Conservation (phyloP, 2,329 filamentous ascomycete species). For the Pseudocercospora musae region DNA sequence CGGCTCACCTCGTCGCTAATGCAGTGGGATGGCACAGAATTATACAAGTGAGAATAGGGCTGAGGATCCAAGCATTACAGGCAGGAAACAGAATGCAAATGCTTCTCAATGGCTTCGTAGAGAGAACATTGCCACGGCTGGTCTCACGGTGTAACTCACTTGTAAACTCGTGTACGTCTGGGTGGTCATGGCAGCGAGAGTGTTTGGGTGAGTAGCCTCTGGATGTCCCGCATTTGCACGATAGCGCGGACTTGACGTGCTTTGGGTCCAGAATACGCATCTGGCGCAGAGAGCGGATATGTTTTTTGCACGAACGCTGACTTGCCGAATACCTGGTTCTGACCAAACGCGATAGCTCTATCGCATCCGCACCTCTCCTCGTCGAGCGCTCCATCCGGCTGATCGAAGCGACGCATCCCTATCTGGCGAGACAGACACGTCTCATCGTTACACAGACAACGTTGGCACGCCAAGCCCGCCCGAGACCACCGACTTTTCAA, state of each 20-base stretch:
- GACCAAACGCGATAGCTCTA: not conserved
- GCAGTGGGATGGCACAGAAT: not conserved
- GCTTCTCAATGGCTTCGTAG: not conserved
- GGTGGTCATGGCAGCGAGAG: not conserved
- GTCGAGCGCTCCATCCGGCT: not conserved
- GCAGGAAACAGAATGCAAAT: not conserved
- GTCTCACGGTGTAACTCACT: not conserved
- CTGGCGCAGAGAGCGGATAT: not conserved
- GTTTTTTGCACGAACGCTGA: not conserved
- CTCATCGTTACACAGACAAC: not conserved
- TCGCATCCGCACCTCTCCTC: not conserved
- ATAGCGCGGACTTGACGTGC: not conserved
- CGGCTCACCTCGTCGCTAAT: not conserved
- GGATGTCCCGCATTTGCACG: not conserved
- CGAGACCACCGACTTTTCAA: not conserved
- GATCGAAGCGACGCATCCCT: not conserved
- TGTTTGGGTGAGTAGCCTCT: not conserved
- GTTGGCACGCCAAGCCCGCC: not conserved
- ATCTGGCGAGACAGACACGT: slow-evolving; percentile 2
- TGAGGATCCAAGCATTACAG: not conserved
- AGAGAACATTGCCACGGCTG: not conserved
- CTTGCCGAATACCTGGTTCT: slow-evolving; percentile 1
- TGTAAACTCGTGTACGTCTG: not conserved
- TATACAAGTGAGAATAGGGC: not conserved
- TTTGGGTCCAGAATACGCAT: not conserved